These are phyloP conservation scores for Euphorbia tirucalli DNA, from an alignment of 345 rosid species.

Conservation along the genomic window DNA sequence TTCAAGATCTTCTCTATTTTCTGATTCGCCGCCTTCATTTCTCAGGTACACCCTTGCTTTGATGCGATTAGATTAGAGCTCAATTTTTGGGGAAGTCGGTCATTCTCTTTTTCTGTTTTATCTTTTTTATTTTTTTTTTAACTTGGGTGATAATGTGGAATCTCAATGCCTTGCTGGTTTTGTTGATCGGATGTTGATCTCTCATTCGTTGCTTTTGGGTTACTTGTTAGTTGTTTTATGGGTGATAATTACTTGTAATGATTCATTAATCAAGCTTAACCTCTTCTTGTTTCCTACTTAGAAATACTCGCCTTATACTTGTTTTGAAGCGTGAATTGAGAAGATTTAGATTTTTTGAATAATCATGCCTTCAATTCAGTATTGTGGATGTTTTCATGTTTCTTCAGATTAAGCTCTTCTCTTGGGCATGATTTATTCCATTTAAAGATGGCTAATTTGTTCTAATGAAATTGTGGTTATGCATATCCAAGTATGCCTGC, in stretches of 20 bases:
- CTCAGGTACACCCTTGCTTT: constrained; percentile 20
- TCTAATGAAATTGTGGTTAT: not conserved
- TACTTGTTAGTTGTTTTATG: not conserved
- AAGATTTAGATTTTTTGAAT: not conserved
- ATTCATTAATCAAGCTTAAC: not conserved
- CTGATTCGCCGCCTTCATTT: constrained; percentile 3
- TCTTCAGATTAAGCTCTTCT: not conserved
- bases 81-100: not conserved
- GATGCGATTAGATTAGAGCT: not conserved
- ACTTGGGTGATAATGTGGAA: not conserved
- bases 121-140: not conserved
- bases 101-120: not conserved
- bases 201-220: constrained; percentile 1
- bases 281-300: not conserved
- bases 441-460: not conserved
- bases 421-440: not conserved
- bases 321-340: not conserved
- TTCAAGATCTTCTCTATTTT: constrained; percentile 12
- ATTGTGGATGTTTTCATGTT: too few relatives aligned
- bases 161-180: not conserved
- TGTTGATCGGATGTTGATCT: constrained; percentile 3
- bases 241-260: constrained; percentile 10
- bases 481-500: not conserved
- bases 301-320: not conserved
- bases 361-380: not conserved